These are phyloP conservation scores for Nakataea oryzae DNA, from an alignment of 2,329 filamentous ascomycete genomes.

Conservation along the genomic window DNA sequence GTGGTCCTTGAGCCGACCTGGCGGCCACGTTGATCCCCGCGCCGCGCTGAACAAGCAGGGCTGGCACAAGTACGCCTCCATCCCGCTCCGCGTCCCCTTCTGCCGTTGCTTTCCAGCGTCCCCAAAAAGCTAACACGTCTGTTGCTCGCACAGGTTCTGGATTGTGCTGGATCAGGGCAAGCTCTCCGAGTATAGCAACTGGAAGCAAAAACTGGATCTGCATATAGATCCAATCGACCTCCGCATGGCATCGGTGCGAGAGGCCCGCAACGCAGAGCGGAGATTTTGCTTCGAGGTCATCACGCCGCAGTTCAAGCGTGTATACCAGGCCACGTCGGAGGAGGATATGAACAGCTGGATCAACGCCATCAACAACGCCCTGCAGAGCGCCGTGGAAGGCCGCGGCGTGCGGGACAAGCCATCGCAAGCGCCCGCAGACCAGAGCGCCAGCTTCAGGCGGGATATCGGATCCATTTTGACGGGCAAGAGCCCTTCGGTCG, in stretches of 20 bases:
- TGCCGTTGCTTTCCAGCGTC: not conserved
- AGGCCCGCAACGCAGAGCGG: constrained; percentile 87
- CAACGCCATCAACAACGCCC: constrained; percentile 86
- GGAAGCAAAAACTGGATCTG: constrained; percentile 93
- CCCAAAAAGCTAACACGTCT: not conserved
- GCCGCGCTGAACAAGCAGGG: constrained; percentile 84
- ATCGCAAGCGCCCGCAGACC: constrained; percentile 31
- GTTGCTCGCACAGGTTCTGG: constrained; percentile 64
- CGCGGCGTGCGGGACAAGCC: constrained; percentile 49
- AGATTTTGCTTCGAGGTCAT: constrained; percentile 98
- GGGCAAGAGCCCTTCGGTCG: constrained; percentile 73
- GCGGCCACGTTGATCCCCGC: constrained; percentile 89
- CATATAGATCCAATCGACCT: constrained; percentile 98
- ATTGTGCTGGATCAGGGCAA: constrained; percentile 96
- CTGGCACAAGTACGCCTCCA: constrained; percentile 81
- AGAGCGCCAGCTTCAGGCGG: constrained; percentile 46
- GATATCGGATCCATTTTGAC: constrained; percentile 91
- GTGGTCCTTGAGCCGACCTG: constrained; percentile 88
- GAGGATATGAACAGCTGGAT: constrained; percentile 99
- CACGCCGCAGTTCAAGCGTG: constrained; percentile 87
- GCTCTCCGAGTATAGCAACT: constrained; percentile 96
- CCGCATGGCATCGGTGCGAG: constrained; percentile 90
- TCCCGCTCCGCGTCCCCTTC: not conserved
- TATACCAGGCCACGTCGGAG: constrained; percentile 95
- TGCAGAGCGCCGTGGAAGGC: constrained; percentile 91